phyloP scores from a whole-genome alignment of 768 basidiomycete species.

The Agaricus subrufescens region DNA sequence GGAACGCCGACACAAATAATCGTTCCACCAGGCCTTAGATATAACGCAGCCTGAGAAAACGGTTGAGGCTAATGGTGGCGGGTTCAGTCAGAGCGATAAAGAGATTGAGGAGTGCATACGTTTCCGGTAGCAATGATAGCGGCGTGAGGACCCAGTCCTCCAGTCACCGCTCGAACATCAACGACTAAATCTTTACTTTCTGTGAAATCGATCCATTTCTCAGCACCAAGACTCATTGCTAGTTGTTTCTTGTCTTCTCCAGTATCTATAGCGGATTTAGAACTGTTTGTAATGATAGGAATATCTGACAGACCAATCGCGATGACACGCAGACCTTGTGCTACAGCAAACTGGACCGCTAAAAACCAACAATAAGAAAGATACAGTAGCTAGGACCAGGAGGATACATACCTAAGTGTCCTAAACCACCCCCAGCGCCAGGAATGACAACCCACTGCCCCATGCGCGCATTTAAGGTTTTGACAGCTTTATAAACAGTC shows the following conservation, averaged over 20 bases:
- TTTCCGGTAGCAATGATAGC: slow-evolving; percentile 54
- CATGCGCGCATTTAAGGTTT: slow-evolving; percentile 54
- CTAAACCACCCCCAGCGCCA: slow-evolving; percentile 79
- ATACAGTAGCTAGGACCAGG: not conserved
- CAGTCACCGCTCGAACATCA: slow-evolving; percentile 61
- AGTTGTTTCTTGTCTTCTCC: slow-evolving; percentile 69
- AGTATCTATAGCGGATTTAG: slow-evolving; percentile 41
- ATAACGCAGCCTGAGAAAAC: slow-evolving; percentile 59
- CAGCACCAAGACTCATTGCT: slow-evolving; percentile 59
- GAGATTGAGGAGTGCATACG: slow-evolving; percentile 9
- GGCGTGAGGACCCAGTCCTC: slow-evolving; percentile 69
- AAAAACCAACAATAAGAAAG: not conserved
- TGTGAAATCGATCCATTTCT: slow-evolving; percentile 77
- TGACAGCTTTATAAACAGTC: slow-evolving; percentile 84
- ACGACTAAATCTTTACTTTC: slow-evolving; percentile 58
- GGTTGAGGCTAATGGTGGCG: slow-evolving; percentile 23
- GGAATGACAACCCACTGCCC: slow-evolving; percentile 77
- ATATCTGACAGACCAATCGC: slow-evolving; percentile 47
- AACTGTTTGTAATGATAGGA: not conserved
- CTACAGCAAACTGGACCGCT: slow-evolving; percentile 77
- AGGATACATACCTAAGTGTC: slow-evolving; percentile 59
- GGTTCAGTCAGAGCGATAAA: not conserved
- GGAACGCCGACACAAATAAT: slow-evolving; percentile 81
- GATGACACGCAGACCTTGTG: slow-evolving; percentile 77
- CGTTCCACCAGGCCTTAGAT: slow-evolving; percentile 66